phyloP scores from a whole-genome alignment of 805 yeast species.

The Saccharomyces kudriavzevii region DNA sequence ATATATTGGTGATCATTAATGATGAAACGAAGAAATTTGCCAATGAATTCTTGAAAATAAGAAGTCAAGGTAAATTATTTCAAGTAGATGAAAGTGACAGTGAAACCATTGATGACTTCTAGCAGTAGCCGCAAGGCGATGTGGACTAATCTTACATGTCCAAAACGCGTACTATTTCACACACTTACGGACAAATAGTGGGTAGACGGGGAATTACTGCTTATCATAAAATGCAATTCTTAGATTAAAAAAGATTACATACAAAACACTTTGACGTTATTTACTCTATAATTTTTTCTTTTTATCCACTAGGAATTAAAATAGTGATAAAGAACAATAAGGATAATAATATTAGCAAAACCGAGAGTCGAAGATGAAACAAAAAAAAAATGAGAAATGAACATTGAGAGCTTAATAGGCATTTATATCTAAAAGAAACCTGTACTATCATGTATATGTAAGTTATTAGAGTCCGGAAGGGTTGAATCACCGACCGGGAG shows the following conservation, averaged over 20 bases:
- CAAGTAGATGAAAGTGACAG: constrained; percentile 3
- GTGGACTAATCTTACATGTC: background rate
- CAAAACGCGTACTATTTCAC: background rate
- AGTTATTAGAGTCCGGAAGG: background rate
- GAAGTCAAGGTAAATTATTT: constrained; percentile 27
- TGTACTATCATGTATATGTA: background rate
- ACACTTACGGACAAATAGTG: background rate
- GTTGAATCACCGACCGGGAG: background rate
- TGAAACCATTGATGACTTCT: background rate
- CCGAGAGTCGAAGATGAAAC: background rate
- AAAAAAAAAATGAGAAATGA: background rate
- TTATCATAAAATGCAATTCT: background rate
- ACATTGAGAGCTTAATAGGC: background rate
- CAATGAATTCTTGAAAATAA: constrained; percentile 22
- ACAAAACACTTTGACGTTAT: background rate
- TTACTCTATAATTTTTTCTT: background rate
- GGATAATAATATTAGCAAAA: background rate
- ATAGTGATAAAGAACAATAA: background rate
- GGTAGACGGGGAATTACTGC: too few relatives aligned
- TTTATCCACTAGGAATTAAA: background rate
- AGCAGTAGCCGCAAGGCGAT: background rate
- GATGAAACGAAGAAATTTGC: constrained; percentile 41
- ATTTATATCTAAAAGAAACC: background rate
- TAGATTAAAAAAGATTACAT: background rate
- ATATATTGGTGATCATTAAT: constrained; percentile 47